Percentiles rank a stretch among this genome's conserved stretches.
Evolutionary conservation across 495 filamentous ascomycete species (phyloP).

Genomic region (Lentithecium fluviatile): DNA sequence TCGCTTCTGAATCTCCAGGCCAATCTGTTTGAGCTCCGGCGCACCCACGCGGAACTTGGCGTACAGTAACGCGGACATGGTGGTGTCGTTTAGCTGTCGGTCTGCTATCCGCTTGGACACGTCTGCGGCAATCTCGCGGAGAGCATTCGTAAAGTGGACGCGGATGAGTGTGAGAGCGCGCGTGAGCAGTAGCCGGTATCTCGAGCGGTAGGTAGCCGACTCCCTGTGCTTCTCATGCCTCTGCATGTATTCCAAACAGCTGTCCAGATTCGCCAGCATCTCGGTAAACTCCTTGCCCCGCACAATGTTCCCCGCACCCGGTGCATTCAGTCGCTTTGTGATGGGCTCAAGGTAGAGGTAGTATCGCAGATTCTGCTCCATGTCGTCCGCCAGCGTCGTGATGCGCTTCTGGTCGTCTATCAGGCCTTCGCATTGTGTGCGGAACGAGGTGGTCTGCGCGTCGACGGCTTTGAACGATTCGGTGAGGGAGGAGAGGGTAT

Average conservation of each 20-base stretch:
- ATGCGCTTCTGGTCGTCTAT: slow-evolving; percentile 75
- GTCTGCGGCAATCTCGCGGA: slow-evolving; percentile 68
- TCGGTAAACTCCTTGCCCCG: slow-evolving; percentile 78
- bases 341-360: slow-evolving; percentile 90
- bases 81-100: slow-evolving; percentile 71
- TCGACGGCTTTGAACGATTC: slow-evolving; percentile 84
- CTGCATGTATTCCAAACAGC: slow-evolving; percentile 87
- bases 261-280: slow-evolving; percentile 79
- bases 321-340: slow-evolving; percentile 85
- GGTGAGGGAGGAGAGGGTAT: slow-evolving; percentile 71
- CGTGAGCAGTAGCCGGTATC: slow-evolving; percentile 68
- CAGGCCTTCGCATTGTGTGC: slow-evolving; percentile 84
- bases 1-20: slow-evolving; percentile 66
- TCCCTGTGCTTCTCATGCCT: slow-evolving; percentile 79
- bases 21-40: slow-evolving; percentile 63
- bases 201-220: slow-evolving; percentile 73
- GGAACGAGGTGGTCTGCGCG: slow-evolving; percentile 84
- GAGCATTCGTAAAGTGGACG: slow-evolving; percentile 73
- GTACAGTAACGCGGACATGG: slow-evolving; percentile 72
- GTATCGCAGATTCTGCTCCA: slow-evolving; percentile 82
- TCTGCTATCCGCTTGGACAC: slow-evolving; percentile 69
- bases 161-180: slow-evolving; percentile 77
- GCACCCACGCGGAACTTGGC: slow-evolving; percentile 74
- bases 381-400: slow-evolving; percentile 70
- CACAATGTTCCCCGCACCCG: slow-evolving; percentile 79